Percentiles rank a stretch among this genome's conserved stretches.
Evolutionary conservation across 2,329 filamentous ascomycete genomes (phyloP).

Genomic region (Aspergillus pseudoterreus): DNA sequence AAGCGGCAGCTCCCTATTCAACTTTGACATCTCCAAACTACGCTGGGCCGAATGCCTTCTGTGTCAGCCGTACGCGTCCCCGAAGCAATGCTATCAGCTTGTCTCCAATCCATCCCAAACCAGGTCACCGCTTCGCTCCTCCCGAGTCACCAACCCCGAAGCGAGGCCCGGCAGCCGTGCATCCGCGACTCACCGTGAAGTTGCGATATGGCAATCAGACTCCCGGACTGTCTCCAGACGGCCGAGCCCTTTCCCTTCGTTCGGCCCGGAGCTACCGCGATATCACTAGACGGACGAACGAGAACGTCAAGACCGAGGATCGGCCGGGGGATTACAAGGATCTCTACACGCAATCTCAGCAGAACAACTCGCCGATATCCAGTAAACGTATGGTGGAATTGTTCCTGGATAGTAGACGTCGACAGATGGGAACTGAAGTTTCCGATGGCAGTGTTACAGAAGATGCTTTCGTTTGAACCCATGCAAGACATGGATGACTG

Average conservation of each 20-base stretch:
- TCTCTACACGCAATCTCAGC: slow-evolving; percentile 18
- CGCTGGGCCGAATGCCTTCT: neutral
- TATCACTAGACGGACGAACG: slow-evolving; percentile 22
- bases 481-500: too few relatives aligned
- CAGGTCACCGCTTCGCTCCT: slow-evolving; percentile 17
- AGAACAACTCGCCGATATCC: slow-evolving; percentile 23
- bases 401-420: slow-evolving; percentile 34
- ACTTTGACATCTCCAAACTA: slow-evolving; percentile 1
- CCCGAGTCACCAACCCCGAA: slow-evolving; percentile 32
- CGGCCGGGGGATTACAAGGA: slow-evolving; percentile 14
- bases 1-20: neutral
- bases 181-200: slow-evolving; percentile 18
- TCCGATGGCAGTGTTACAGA: slow-evolving; percentile 15
- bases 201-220: slow-evolving; percentile 22
- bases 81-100: slow-evolving; percentile 3
- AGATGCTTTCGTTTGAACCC: slow-evolving; percentile 24
- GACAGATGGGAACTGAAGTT: slow-evolving; percentile 14
- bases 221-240: slow-evolving; percentile 19
- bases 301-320: slow-evolving; percentile 23
- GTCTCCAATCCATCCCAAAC: slow-evolving; percentile 23
- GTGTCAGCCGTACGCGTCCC: slow-evolving; percentile 1
- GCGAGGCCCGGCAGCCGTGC: slow-evolving; percentile 9
- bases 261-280: slow-evolving; percentile 24
- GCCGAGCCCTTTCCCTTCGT: slow-evolving; percentile 22
- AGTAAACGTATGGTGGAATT: slow-evolving; percentile 37